These are phyloP conservation scores for Bipolaris gigantea DNA, from an alignment of 2,329 filamentous ascomycete species.

Conservation along the genomic window DNA sequence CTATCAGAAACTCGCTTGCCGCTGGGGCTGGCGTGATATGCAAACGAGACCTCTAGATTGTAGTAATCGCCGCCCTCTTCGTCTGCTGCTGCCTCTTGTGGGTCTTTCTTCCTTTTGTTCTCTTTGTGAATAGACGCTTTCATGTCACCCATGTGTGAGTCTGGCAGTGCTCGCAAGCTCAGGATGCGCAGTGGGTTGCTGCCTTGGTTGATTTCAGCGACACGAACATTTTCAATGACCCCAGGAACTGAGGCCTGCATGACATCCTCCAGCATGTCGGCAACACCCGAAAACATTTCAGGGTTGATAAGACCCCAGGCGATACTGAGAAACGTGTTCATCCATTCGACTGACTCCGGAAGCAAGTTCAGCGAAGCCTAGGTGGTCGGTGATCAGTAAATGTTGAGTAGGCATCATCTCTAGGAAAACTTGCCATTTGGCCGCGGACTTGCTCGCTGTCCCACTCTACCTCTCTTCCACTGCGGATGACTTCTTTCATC, in stretches of 20 bases:
- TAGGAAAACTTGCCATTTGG: slow-evolving; percentile 60
- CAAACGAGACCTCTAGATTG: slow-evolving; percentile 87
- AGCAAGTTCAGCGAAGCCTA: slow-evolving; percentile 82
- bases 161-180: slow-evolving; percentile 82
- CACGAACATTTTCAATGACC: slow-evolving; percentile 89
- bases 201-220: slow-evolving; percentile 93
- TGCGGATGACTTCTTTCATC: slow-evolving; percentile 83
- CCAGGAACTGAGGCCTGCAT: slow-evolving; percentile 95
- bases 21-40: slow-evolving; percentile 83
- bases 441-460: slow-evolving; percentile 82
- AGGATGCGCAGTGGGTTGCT: slow-evolving; percentile 87
- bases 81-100: slow-evolving; percentile 82
- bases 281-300: slow-evolving; percentile 88
- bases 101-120: slow-evolving; percentile 79
- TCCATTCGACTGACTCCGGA: slow-evolving; percentile 89
- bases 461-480: slow-evolving; percentile 85
- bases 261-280: slow-evolving; percentile 92
- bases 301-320: slow-evolving; percentile 93
- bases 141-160: slow-evolving; percentile 77
- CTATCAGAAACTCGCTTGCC: slow-evolving; percentile 72
- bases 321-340: slow-evolving; percentile 84
- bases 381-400: slow-evolving; percentile 1
- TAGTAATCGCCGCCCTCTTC: slow-evolving; percentile 92
- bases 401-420: not conserved
- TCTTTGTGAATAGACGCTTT: slow-evolving; percentile 79